phyloP scores from a whole-genome alignment of 495 filamentous ascomycete species.

The Aspergillus asperescens region DNA sequence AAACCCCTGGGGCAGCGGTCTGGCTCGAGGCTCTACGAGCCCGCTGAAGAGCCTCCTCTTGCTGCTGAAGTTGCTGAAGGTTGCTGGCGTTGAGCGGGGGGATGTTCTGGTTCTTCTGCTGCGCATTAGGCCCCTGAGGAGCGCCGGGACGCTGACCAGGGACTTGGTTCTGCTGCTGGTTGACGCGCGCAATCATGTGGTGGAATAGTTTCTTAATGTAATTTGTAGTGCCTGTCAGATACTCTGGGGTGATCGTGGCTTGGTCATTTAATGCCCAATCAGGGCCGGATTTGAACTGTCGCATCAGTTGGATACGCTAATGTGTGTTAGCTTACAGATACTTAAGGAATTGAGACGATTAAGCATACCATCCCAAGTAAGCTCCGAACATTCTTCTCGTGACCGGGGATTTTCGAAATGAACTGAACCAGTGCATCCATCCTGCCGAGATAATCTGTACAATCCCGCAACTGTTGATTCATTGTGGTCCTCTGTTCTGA shows the following conservation, averaged over 20 bases:
- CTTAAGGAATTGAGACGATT: neutral
- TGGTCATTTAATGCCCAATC: constrained; percentile 50
- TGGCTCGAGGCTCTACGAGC: constrained; percentile 52
- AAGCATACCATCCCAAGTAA: constrained; percentile 41
- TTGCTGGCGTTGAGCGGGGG: constrained; percentile 60
- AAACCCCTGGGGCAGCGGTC: constrained; percentile 52
- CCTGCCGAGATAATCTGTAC: constrained; percentile 36
- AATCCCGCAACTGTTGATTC: constrained; percentile 42
- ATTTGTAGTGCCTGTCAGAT: constrained; percentile 47
- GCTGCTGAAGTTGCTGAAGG: constrained; percentile 52
- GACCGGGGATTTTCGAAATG: constrained; percentile 32
- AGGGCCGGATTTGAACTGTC: constrained; percentile 51
- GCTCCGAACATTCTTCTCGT: constrained; percentile 41
- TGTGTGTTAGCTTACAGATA: constrained; percentile 14
- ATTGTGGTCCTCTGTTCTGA: constrained; percentile 44
- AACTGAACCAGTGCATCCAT: constrained; percentile 41
- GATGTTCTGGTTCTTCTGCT: constrained; percentile 32
- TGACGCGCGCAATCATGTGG: constrained; percentile 36
- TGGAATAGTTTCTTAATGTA: constrained; percentile 44
- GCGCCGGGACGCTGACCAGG: constrained; percentile 23
- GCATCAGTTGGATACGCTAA: constrained; percentile 52
- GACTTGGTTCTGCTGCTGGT: constrained; percentile 30
- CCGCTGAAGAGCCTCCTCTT: constrained; percentile 41
- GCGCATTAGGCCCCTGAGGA: constrained; percentile 22
- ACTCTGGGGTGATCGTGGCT: constrained; percentile 53